phyloP scores from a whole-genome alignment of 1,139 yeast species.

The Blastobotrys serpentis region DNA sequence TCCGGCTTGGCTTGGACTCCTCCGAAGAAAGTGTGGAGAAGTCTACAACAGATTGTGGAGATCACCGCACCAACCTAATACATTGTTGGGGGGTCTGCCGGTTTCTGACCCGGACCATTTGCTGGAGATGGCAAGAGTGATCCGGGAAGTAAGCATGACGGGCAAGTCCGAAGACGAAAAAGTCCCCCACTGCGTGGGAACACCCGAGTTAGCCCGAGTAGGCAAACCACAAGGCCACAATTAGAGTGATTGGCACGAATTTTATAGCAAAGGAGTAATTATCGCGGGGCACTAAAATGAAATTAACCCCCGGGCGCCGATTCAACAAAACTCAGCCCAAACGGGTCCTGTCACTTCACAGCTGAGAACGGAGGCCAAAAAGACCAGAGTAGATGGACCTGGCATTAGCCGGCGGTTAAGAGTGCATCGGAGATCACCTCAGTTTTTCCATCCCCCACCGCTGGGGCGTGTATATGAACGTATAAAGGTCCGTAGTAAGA shows the following conservation, averaged over 20 bases:
- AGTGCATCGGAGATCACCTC: constrained; percentile 8
- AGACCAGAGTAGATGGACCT: constrained; percentile 1
- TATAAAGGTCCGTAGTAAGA: constrained; percentile 3
- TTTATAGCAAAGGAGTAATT: constrained; percentile 2
- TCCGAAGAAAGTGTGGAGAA: no score
- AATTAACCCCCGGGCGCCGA: no score
- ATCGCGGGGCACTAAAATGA: neutral
- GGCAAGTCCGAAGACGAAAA: neutral
- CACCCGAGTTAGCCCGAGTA: constrained; percentile 10
- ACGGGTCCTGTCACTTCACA: no score
- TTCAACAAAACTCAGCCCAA: neutral
- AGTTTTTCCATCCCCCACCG: constrained; percentile 9
- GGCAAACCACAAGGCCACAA: neutral
- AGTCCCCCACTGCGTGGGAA: constrained; percentile 3
- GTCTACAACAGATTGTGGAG: no score
- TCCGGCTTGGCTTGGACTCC: no score
- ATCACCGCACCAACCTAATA: no score
- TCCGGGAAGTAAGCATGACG: neutral
- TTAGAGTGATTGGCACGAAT: constrained; percentile 3
- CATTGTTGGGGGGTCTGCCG: no score
- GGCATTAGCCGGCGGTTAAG: no score
- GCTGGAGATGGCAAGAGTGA: neutral
- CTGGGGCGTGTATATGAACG: neutral
- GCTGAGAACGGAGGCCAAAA: no score
- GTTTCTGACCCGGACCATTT: no score